phyloP scores from a whole-genome alignment of 805 yeast species.

The Kodamaea hsintzibuensis region DNA sequence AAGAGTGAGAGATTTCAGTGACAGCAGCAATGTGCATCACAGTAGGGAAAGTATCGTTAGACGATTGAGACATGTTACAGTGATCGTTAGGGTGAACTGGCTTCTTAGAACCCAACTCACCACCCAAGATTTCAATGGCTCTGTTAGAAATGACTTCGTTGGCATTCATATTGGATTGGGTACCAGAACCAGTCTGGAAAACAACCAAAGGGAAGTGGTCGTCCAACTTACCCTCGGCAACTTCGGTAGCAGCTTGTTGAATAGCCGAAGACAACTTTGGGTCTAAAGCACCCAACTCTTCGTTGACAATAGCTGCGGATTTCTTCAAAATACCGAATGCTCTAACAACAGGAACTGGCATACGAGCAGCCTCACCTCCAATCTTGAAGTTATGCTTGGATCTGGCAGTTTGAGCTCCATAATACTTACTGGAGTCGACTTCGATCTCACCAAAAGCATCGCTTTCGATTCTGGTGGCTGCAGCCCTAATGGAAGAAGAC shows the following conservation, averaged over 20 bases:
- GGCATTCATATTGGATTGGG: slow-evolving; percentile 98
- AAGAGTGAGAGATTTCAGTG: slow-evolving; percentile 70
- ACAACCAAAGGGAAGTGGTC: slow-evolving; percentile 98
- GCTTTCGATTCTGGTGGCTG: slow-evolving; percentile 66
- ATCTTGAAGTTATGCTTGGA: slow-evolving; percentile 92
- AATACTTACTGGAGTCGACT: slow-evolving; percentile 82
- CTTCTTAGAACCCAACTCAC: slow-evolving; percentile 83
- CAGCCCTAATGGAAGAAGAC: slow-evolving; percentile 18
- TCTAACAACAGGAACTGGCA: slow-evolving; percentile 87
- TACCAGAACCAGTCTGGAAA: slow-evolving; percentile 98
- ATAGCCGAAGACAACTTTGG: slow-evolving; percentile 83
- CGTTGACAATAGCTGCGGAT: slow-evolving; percentile 91
- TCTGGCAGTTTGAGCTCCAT: slow-evolving; percentile 99
- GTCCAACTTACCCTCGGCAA: slow-evolving; percentile 83
- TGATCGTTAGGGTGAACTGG: slow-evolving; percentile 99
- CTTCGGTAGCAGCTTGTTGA: slow-evolving; percentile 94
- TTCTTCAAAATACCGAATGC: slow-evolving; percentile 95
- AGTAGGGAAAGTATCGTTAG: slow-evolving; percentile 98
- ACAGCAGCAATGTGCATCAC: slow-evolving; percentile 99
- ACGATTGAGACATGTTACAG: slow-evolving; percentile 97
- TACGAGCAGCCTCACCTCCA: slow-evolving; percentile 86
- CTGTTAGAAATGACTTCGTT: slow-evolving; percentile 98
- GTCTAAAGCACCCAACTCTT: slow-evolving; percentile 75
- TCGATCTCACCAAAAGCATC: slow-evolving; percentile 98
- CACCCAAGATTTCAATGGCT: slow-evolving; percentile 95